A percentile compares a stretch with the other conserved stretches of the same genome.
phyloP scores from a whole-genome alignment of 2,329 filamentous ascomycete genomes.

The Stachybotrys elegans region DNA sequence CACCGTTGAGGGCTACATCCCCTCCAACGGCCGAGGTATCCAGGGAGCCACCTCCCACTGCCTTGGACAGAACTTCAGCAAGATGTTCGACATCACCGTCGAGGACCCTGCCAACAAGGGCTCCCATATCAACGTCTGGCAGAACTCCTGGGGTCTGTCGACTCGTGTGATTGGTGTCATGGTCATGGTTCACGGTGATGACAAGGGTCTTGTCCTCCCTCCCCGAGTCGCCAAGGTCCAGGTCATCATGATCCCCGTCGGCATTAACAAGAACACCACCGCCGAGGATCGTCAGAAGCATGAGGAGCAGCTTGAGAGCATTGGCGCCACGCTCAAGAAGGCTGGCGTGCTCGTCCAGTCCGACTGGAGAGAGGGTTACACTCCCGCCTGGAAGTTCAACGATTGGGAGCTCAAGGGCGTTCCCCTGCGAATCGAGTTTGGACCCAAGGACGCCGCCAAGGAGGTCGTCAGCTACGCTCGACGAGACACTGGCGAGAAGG shows the following conservation, averaged over 20 bases:
- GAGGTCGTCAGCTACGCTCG: slow-evolving; percentile 80
- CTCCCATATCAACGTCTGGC: slow-evolving; percentile 83
- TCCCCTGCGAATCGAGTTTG: slow-evolving; percentile 89
- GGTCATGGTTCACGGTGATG: slow-evolving; percentile 96
- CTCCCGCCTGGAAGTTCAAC: slow-evolving; percentile 97
- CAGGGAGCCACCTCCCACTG: slow-evolving; percentile 94
- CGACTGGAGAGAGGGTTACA: slow-evolving; percentile 85
- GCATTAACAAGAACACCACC: slow-evolving; percentile 81
- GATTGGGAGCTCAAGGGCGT: slow-evolving; percentile 98
- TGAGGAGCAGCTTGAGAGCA: slow-evolving; percentile 67
- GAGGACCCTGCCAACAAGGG: slow-evolving; percentile 84
- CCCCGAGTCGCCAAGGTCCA: slow-evolving; percentile 85
- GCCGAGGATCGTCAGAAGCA: slow-evolving; percentile 75
- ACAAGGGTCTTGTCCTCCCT: slow-evolving; percentile 91
- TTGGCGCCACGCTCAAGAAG: slow-evolving; percentile 64
- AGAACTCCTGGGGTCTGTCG: slow-evolving; percentile 98
- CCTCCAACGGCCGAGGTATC: slow-evolving; percentile 90
- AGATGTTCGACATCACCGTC: slow-evolving; percentile 98
- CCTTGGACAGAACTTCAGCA: slow-evolving; percentile 95
- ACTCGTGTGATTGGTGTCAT: slow-evolving; percentile 97
- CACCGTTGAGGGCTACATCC: slow-evolving; percentile 95
- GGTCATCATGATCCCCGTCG: slow-evolving; percentile 83
- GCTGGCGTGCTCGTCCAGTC: slow-evolving; percentile 73
- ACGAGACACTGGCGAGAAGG: slow-evolving; percentile 82
- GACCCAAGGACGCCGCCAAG: slow-evolving; percentile 87